phyloP scores from a whole-genome alignment of 805 yeast genomes.

The Candida berthetii region DNA sequence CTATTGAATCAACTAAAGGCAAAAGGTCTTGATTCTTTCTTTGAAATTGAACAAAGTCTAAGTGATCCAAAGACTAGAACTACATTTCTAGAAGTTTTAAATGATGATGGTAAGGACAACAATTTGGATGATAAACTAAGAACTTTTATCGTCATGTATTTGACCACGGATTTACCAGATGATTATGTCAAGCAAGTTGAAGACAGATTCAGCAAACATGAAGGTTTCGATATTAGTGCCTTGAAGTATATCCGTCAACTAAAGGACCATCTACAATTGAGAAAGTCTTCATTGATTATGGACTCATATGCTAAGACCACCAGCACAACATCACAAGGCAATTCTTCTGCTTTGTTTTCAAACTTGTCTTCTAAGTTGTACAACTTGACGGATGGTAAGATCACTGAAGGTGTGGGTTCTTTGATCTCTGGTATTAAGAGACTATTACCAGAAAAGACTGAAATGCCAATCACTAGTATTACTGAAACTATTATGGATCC shows the following conservation, averaged over 20 bases:
- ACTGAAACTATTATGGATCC: constrained; percentile 94
- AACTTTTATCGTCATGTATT: constrained; percentile 75
- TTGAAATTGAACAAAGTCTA: constrained; percentile 87
- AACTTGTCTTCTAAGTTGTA: constrained; percentile 73
- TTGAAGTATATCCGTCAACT: constrained; percentile 71
- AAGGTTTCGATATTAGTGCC: constrained; percentile 57
- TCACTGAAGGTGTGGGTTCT: constrained; percentile 87
- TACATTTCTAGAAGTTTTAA: constrained; percentile 55
- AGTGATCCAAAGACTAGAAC: constrained; percentile 46
- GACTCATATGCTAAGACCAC: constrained; percentile 25
- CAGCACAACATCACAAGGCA: constrained; percentile 18
- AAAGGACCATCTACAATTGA: constrained; percentile 66
- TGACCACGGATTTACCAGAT: constrained; percentile 42
- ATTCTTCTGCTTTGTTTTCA: constrained; percentile 53
- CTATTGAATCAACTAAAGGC: constrained; percentile 77
- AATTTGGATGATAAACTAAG: constrained; percentile 82
- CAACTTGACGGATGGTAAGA: constrained; percentile 73
- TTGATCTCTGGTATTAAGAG: constrained; percentile 84
- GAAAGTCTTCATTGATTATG: constrained; percentile 29
- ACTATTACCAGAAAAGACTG: constrained; percentile 80
- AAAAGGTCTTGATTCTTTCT: constrained; percentile 83
- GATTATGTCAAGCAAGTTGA: constrained; percentile 60
- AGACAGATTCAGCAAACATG: constrained; percentile 43
- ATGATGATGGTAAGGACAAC: constrained; percentile 40
- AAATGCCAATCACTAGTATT: constrained; percentile 82